A percentile compares a stretch with the other conserved stretches of the same genome.
Conservation (phyloP, 2,329 filamentous ascomycete species). For the Diaporthe sp. region DNA sequence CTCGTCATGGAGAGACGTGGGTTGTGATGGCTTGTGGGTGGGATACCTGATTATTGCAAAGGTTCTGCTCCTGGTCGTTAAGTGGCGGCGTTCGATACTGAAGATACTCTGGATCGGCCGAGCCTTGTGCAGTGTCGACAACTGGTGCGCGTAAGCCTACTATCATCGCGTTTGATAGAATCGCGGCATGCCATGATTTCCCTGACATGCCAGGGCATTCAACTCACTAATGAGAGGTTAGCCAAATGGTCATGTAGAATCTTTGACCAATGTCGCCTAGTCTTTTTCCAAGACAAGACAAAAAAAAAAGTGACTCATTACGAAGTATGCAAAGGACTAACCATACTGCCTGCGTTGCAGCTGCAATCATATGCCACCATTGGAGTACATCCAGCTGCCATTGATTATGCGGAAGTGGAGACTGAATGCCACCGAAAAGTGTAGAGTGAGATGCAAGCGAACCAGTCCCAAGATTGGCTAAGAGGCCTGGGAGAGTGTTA, state of each 20-base stretch:
- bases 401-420: constrained; percentile 30
- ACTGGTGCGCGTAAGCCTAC: background rate
- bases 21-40: background rate
- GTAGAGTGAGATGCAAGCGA: background rate
- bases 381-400: constrained; percentile 37
- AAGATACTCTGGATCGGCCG: background rate
- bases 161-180: background rate
- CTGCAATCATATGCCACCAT: constrained; percentile 29
- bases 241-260: background rate
- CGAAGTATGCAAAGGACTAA: background rate
- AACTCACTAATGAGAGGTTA: background rate
- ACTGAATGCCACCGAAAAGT: background rate
- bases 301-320: no score
- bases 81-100: background rate
- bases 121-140: background rate
- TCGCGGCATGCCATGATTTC: background rate
- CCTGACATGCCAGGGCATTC: background rate
- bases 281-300: background rate
- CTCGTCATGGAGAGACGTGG: fast-evolving
- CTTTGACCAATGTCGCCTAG: no score
- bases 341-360: constrained; percentile 18
- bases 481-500: fast-evolving
- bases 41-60: constrained; percentile 9
- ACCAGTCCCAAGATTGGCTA: background rate
- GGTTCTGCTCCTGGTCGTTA: background rate